phyloP scores from a whole-genome alignment of 768 basidiomycete species.

The Exsudoporus frostii region DNA sequence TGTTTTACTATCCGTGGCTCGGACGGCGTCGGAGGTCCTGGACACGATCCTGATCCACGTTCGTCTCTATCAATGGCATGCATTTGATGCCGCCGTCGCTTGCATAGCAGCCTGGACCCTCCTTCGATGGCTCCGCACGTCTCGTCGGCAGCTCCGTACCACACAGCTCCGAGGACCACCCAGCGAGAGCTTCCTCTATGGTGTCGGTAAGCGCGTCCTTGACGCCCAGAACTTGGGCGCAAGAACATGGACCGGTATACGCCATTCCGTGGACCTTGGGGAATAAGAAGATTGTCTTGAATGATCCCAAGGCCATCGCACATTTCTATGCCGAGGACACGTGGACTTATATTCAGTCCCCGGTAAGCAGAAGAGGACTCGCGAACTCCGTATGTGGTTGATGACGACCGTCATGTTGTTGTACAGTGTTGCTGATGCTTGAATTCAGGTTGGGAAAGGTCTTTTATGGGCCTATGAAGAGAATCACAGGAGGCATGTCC shows the following conservation, averaged over 20 bases:
- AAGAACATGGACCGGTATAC: slow-evolving; percentile 18
- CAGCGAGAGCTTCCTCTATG: slow-evolving; percentile 15
- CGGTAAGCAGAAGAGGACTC: slow-evolving; percentile 30
- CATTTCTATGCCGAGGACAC: slow-evolving; percentile 13
- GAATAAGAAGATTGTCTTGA: slow-evolving; percentile 12
- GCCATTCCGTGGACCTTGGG: slow-evolving; percentile 15
- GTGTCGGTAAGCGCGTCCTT: slow-evolving; percentile 5
- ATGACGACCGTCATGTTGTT: no score
- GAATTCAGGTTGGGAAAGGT: slow-evolving; percentile 25
- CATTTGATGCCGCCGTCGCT: background rate
- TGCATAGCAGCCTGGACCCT: slow-evolving; percentile 1
- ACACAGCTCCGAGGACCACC: slow-evolving; percentile 20
- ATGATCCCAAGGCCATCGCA: slow-evolving; percentile 39
- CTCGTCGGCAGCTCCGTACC: slow-evolving; percentile 25
- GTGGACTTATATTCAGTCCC: slow-evolving; percentile 40
- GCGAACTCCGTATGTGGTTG: slow-evolving; percentile 15
- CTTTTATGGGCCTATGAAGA: slow-evolving; percentile 37
- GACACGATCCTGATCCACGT: background rate
- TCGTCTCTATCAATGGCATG: background rate
- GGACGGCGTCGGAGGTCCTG: background rate
- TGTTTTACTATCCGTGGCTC: background rate
- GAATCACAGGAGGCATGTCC: slow-evolving; percentile 41
- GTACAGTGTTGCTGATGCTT: background rate
- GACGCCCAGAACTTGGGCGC: slow-evolving; percentile 11
- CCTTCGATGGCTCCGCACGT: slow-evolving; percentile 15